phyloP scores from a whole-genome alignment of 192 early-diverging fungal species.

The Helicostylum pulchrum region DNA sequence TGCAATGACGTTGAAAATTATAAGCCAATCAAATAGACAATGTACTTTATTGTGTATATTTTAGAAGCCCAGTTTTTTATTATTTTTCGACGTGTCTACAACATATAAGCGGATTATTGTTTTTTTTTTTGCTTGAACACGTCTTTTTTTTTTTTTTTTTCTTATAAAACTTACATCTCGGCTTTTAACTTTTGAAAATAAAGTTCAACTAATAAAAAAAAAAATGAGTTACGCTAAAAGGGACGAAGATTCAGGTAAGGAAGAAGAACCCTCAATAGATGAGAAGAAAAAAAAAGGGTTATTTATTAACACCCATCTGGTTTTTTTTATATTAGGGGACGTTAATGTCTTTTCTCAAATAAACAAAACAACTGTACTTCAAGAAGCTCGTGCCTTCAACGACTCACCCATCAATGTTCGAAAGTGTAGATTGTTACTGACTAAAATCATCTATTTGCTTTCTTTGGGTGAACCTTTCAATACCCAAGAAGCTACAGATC shows the following conservation, averaged over 20 bases:
- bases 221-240: neutral
- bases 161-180: too few species aligned
- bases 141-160: neutral
- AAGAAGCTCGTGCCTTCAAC: constrained; percentile 96
- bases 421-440: constrained; percentile 89
- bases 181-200: too few species aligned
- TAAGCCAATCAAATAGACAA: too few species aligned
- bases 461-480: constrained; percentile 86
- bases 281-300: neutral
- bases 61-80: too few species aligned
- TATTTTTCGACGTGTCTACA: too few species aligned
- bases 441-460: constrained; percentile 91
- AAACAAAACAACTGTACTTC: constrained; percentile 90
- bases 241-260: neutral
- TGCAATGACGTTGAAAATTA: too few species aligned
- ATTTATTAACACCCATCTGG: neutral
- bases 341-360: constrained; percentile 80
- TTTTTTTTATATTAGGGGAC: constrained; percentile 36
- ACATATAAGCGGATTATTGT: neutral
- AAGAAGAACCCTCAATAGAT: neutral
- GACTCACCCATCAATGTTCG: constrained; percentile 92
- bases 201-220: neutral
- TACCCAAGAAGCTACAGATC: constrained; percentile 95
- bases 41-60: too few species aligned
- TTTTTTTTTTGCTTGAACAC: neutral